Base-by-base conservation (phyloP, 2,329 filamentous ascomycete species). In the Scortechinia acanthostroma region DNA sequence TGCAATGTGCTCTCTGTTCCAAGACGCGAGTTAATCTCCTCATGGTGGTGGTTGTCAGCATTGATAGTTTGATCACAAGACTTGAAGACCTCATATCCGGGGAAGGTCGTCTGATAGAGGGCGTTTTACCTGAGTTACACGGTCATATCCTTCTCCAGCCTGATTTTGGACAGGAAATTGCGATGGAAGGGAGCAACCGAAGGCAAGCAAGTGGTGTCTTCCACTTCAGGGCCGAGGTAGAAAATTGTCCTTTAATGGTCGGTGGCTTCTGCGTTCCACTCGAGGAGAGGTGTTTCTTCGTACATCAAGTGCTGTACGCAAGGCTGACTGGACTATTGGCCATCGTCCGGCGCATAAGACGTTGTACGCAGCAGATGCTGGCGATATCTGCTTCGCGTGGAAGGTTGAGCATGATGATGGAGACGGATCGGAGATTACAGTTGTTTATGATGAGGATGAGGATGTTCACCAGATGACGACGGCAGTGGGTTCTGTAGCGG, bases 371-470 rank as follows among this genome's bases (percentile, higher is more conserved):
- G 42, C 51, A 58, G 25, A 46, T 52, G 20, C 35, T 55, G 21
- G 43, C 50, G 2, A 45, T 46, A 2, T 51, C 52, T 1, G 48
- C 52, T 3, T 52, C 55, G 3, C 45, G 47, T 2, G 58, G 57
- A 6, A 51, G 52, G 21, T 23, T 58, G 28, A 44, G 53, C 3
- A 58, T 62, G 57, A 58, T 59, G 19, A 54, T 53, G 47, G 58
- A 59, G 43, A 61, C 55, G 4, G 57, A 61, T 47, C 49, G 51
- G 30, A 49, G 56, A 33, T 42, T 62, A 44, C 56, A 56, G 44
- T 28, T 55, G 28, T 48, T 59, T 15, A 55, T 61, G 48, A 55
- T 56, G 51, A 58, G 52, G 44, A 50, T 59, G 42, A 58, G 56
- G 45, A 50, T 53, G 47, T 45, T 55, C 15, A 43, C 47, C 16